Base-by-base conservation (phyloP, 1,284 basidiomycete species). In the Stygiomarasmius scandens region DNA sequence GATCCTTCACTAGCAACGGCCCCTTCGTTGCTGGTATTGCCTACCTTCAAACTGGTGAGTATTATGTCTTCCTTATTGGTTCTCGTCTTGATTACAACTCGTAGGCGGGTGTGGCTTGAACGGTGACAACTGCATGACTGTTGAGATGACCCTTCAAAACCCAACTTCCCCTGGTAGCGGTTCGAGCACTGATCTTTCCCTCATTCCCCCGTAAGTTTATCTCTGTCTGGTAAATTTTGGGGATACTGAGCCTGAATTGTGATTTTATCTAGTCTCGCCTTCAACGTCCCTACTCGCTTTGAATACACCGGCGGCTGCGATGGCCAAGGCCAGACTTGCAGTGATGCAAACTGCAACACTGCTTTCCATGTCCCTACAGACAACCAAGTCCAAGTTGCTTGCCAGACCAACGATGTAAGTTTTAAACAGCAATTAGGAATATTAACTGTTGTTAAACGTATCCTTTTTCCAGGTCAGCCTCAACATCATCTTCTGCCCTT, bases 381-480 rank as follows among this genome's bases (percentile, higher is more conserved):
- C 22, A 32, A 32, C 29, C 41, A 52, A 24, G 51, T 52, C 23
- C 51, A 52, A 23, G 51, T 52, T 43, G 38, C 51, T 4, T 52
- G 51, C 51, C 51, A 52, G 38, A 22, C 23, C 20, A 36, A 52
- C 36, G 44, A 52, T 32, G 51, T 52, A 24, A n/a, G 51, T 27
- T 12, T 16, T 41, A 16, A n/a, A 12, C 38, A 2, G 14, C 23
- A 47, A 29, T 9, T 36, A 12, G 19, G 16, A 23, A 20, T 22
- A 3, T 48, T 22, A 41, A 5, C 16, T 20, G 8, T 27, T 12
- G 25, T 23, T 43, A 2, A 43, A 24, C 10, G 20, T 51, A 23
- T 24, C 43, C 5, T 32, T 32, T 32, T 32, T 27, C 8, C 41
- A 52, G 51, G 51, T 52, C 36, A 19, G 44, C 51, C 51, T 52